A percentile compares a stretch with the other conserved stretches of the same genome.
Evolutionary conservation across 2,329 filamentous ascomycete genomes (phyloP).

Genomic region (Pseudocercospora fijiensis): DNA sequence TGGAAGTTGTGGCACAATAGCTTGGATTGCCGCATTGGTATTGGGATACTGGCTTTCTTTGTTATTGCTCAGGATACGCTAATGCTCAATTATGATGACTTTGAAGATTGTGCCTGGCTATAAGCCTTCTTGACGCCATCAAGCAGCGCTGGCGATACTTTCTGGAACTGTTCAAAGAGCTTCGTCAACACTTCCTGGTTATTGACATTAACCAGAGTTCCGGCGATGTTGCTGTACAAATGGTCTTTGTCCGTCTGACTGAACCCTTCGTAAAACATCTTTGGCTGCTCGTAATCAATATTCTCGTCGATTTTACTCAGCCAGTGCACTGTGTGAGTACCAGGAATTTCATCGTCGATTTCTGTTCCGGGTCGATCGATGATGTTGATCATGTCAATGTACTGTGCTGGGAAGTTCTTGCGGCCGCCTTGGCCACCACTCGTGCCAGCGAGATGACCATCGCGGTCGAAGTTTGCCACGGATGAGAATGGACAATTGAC

Average conservation of each 20-base stretch:
- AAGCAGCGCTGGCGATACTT: conserved; percentile 20
- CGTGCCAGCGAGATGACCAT: conserved; percentile 30
- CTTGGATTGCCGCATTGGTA: not conserved
- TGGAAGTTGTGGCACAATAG: not conserved
- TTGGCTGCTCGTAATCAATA: conserved; percentile 36
- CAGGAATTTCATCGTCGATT: conserved; percentile 27
- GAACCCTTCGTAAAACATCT: conserved; percentile 32
- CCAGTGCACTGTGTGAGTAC: conserved; percentile 27
- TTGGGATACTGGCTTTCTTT: not conserved
- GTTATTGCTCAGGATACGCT: not conserved
- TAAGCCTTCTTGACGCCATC: conserved; percentile 23
- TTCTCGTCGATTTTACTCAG: conserved; percentile 28
- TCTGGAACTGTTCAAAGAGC: conserved; percentile 30
- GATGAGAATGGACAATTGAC: conserved; percentile 47
- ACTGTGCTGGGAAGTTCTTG: conserved; percentile 31
- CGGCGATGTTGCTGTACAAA: conserved; percentile 33
- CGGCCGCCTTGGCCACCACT: conserved; percentile 30
- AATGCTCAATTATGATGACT: not conserved
- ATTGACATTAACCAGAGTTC: conserved; percentile 33
- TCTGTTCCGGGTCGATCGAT: conserved; percentile 27
- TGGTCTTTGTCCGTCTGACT: conserved; percentile 30
- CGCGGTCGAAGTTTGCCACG: conserved; percentile 35
- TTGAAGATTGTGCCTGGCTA: conserved; percentile 2
- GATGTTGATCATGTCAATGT: conserved; percentile 32
- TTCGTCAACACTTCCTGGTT: conserved; percentile 28